Conservation (phyloP, 176 grass and related monocot species). For the Oryza punctata region DNA sequence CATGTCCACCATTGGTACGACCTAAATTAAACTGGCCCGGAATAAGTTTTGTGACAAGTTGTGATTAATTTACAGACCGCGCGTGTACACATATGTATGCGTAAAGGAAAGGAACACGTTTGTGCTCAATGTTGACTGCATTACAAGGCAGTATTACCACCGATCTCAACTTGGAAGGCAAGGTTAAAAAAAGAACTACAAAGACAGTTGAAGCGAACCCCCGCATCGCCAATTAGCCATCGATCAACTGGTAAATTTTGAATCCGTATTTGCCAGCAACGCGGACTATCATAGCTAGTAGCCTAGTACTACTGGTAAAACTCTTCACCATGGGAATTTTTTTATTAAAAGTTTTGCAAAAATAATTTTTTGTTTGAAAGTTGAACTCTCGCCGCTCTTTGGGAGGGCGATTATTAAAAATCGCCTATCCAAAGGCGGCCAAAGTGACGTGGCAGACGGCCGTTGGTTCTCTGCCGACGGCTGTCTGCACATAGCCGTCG, state of each 20-base stretch:
- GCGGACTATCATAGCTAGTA: too few relatives aligned
- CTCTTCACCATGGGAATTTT: not conserved
- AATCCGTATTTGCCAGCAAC: too few relatives aligned
- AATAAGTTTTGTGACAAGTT: too few relatives aligned
- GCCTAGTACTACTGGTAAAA: not conserved
- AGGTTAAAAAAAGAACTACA: not conserved
- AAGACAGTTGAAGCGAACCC: not conserved
- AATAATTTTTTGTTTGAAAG: too few relatives aligned
- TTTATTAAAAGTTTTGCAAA: too few relatives aligned
- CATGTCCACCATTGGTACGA: not conserved
- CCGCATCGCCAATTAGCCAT: not conserved
- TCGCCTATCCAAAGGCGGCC: too few relatives aligned
- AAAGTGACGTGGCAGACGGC: too few relatives aligned
- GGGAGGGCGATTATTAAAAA: too few relatives aligned
- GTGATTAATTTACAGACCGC: too few relatives aligned
- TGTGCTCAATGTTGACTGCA: not conserved
- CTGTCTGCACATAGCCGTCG: too few relatives aligned
- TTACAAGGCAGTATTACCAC: not conserved
- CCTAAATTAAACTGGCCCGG: not conserved
- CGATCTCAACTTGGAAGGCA: not conserved
- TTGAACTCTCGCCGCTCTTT: too few relatives aligned
- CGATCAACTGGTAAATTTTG: not conserved
- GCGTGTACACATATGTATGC: not conserved
- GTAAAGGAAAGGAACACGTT: not conserved
- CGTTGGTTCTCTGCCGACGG: too few relatives aligned